Evolutionary conservation across 345 rosid species (phyloP).

Genomic region (Laguncularia racemosa): DNA sequence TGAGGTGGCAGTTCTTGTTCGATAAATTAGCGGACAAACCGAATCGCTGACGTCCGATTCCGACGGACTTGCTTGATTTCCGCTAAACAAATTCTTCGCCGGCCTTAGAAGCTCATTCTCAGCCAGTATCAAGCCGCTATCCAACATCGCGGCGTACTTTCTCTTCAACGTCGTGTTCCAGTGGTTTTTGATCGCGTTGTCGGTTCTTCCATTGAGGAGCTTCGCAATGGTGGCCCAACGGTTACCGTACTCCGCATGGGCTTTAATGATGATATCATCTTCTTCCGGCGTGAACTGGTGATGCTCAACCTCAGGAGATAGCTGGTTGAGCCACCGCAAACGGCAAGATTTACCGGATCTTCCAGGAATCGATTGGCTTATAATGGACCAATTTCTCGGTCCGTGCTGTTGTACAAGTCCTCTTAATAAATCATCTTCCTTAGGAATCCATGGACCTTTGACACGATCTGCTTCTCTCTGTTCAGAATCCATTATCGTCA

Average conservation of each 20-base stretch:
- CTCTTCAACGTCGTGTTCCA: conserved; percentile 64
- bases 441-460: conserved; percentile 55
- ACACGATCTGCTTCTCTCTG: conserved; percentile 24
- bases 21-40: neutral
- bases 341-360: conserved; percentile 68
- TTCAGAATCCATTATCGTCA: neutral
- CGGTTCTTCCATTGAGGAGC: conserved; percentile 50
- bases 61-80: conserved; percentile 1
- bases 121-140: neutral
- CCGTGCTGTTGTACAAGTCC: conserved; percentile 36
- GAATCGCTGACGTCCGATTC: conserved; percentile 4
- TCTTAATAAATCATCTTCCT: conserved; percentile 43
- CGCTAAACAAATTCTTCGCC: conserved; percentile 2
- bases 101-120: conserved; percentile 2
- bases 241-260: conserved; percentile 48
- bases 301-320: conserved; percentile 52
- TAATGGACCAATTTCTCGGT: conserved; percentile 47
- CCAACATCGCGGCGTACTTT: conserved; percentile 7
- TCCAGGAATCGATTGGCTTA: conserved; percentile 43
- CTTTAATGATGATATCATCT: conserved; percentile 38
- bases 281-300: conserved; percentile 44
- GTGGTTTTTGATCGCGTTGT: conserved; percentile 58
- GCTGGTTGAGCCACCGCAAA: conserved; percentile 66
- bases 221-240: conserved; percentile 57
- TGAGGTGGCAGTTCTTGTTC: neutral